A percentile compares a stretch with the other conserved stretches of the same genome.
phyloP scores from a whole-genome alignment of 768 basidiomycete genomes.

The Psilocybe subaeruginosa region DNA sequence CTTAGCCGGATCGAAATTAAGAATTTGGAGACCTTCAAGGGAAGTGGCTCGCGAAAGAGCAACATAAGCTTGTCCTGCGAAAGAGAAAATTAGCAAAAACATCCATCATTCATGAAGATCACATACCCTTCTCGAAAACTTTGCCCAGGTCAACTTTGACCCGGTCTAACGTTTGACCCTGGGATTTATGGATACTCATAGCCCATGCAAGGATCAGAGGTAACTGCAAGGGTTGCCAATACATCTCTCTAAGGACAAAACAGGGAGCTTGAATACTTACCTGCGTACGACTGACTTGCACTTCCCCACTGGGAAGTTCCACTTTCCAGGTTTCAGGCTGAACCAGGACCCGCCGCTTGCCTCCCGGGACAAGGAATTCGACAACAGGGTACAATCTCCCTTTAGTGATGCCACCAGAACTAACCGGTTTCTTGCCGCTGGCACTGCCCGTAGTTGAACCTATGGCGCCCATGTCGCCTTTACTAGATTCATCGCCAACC shows the following conservation, averaged over 20 bases:
- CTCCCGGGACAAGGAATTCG: slow-evolving; percentile 70
- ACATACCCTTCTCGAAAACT: slow-evolving; percentile 88
- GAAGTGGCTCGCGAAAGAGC: slow-evolving; percentile 89
- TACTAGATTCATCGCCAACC: slow-evolving; percentile 41
- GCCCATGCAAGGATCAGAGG: slow-evolving; percentile 95
- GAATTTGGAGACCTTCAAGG: slow-evolving; percentile 82
- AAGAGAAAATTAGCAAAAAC: slow-evolving; percentile 6
- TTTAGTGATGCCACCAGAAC: slow-evolving; percentile 18
- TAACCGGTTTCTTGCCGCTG: slow-evolving; percentile 33
- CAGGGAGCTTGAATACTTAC: slow-evolving; percentile 40
- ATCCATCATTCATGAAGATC: neutral
- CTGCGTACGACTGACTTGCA: slow-evolving; percentile 81
- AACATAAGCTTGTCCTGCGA: slow-evolving; percentile 85
- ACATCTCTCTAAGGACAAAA: neutral
- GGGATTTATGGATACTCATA: slow-evolving; percentile 98
- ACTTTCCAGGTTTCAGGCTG: slow-evolving; percentile 82
- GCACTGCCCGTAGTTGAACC: slow-evolving; percentile 21
- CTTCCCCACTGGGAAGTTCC: slow-evolving; percentile 84
- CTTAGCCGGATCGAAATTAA: slow-evolving; percentile 77
- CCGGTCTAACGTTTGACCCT: slow-evolving; percentile 94
- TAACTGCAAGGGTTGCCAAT: slow-evolving; percentile 45
- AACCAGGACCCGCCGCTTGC: slow-evolving; percentile 57
- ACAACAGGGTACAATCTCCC: slow-evolving; percentile 64
- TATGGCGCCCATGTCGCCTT: slow-evolving; percentile 23
- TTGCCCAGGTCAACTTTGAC: slow-evolving; percentile 93